Conservation (phyloP, 2,329 filamentous ascomycete species). For the Aureobasidium sp. region DNA sequence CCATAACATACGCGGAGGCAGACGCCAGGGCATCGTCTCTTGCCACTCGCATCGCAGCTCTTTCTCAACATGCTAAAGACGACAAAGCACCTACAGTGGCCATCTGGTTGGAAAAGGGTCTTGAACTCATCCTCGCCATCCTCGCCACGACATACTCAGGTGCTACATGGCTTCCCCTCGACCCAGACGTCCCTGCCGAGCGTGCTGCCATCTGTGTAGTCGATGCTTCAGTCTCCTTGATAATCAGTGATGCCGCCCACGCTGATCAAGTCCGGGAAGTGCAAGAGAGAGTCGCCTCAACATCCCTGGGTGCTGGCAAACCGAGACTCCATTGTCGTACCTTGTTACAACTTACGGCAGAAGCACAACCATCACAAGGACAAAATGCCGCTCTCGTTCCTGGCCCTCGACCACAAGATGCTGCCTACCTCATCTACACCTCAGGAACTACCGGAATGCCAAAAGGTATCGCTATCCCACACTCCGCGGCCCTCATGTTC, state of each 20-base stretch:
- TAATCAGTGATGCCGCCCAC: background rate
- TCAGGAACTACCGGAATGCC: constrained; percentile 80
- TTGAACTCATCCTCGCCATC: background rate
- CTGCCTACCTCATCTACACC: constrained; percentile 53
- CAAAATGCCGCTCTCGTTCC: background rate
- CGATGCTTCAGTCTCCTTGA: background rate
- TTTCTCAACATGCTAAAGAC: background rate
- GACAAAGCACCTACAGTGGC: background rate
- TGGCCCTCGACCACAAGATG: background rate
- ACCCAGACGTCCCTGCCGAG: background rate
- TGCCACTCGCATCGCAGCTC: background rate
- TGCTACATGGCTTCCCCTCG: background rate
- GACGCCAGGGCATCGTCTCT: background rate
- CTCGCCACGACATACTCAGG: background rate
- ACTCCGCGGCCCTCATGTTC: background rate
- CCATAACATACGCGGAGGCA: background rate
- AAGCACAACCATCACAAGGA: background rate
- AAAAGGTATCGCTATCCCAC: constrained; percentile 48
- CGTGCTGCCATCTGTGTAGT: background rate
- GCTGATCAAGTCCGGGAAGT: background rate
- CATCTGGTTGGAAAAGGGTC: background rate
- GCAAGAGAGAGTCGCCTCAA: background rate
- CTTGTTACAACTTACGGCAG: background rate
- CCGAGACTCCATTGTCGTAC: background rate
- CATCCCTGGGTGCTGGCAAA: background rate